phyloP scores from a whole-genome alignment of 108 stramenopile species.

The Nannochloropsis gaditana region DNA sequence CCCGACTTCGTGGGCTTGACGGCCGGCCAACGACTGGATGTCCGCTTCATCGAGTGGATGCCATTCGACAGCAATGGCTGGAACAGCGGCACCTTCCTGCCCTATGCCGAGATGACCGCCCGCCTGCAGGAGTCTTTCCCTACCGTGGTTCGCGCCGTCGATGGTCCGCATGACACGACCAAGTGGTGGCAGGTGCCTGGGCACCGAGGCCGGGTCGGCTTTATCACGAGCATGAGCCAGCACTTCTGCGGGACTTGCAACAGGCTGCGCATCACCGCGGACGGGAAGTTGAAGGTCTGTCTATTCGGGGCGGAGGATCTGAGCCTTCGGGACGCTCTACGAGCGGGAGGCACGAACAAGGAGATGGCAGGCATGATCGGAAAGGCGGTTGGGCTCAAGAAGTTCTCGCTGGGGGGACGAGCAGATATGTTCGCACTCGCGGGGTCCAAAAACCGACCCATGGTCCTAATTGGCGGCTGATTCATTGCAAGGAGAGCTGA shows the following conservation, averaged over 20 bases:
- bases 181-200: constrained; percentile 78
- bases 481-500: neutral
- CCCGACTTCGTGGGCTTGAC: constrained; percentile 67
- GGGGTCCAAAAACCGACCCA: constrained; percentile 74
- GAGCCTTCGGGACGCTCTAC: constrained; percentile 71
- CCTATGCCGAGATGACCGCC: constrained; percentile 64
- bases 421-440: constrained; percentile 67
- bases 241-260: constrained; percentile 97
- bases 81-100: constrained; percentile 65
- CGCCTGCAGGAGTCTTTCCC: constrained; percentile 35
- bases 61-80: constrained; percentile 94
- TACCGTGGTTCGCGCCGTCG: constrained; percentile 37
- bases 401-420: constrained; percentile 81
- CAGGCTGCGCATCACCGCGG: constrained; percentile 91
- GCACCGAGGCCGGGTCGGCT: constrained; percentile 65
- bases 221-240: constrained; percentile 96
- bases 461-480: constrained; percentile 93
- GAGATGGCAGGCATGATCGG: constrained; percentile 62
- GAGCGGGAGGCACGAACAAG: constrained; percentile 55
- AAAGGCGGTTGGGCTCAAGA: constrained; percentile 72
- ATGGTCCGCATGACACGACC: constrained; percentile 89
- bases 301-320: constrained; percentile 84
- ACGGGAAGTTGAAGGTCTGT: constrained; percentile 90
- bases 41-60: constrained; percentile 99
- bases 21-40: constrained; percentile 64